Conservation (phyloP, 208 protist genomes). For the Acanthamoeba lugdunensis region DNA sequence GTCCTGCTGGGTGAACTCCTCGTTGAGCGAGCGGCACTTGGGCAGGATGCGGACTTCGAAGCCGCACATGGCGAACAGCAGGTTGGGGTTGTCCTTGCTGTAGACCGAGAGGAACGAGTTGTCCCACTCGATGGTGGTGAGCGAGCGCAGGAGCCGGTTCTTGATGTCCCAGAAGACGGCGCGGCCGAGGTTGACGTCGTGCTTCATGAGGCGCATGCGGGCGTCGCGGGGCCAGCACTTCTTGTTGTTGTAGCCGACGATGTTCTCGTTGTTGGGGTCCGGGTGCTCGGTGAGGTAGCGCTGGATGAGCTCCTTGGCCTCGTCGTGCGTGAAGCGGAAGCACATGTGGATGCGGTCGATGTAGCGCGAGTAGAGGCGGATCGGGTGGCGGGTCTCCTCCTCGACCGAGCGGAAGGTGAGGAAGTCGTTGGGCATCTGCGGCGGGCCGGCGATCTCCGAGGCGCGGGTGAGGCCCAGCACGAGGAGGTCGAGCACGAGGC, state of each 20-base stretch:
- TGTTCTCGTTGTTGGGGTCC: conserved; percentile 99
- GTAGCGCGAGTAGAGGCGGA: conserved; percentile 97
- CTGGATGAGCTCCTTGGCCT: conserved; percentile 98
- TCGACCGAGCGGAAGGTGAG: conserved; percentile 94
- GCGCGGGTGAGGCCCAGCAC: conserved; percentile 97
- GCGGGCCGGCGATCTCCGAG: conserved; percentile 97
- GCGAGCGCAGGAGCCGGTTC: conserved; percentile 96
- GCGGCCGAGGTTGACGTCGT: conserved; percentile 99
- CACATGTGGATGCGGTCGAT: conserved; percentile 97
- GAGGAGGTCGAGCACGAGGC: conserved; percentile 98
- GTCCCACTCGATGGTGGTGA: conserved; percentile 96
- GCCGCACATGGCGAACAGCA: conserved; percentile 99
- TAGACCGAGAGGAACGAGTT: conserved; percentile 99
- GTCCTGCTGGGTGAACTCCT: conserved; percentile 95
- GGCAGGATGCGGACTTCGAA: conserved; percentile 98
- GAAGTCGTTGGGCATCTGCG: conserved; percentile 97
- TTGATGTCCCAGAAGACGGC: conserved; percentile 99
- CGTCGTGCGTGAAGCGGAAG: conserved; percentile 96
- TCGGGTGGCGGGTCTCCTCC: conserved; percentile 96
- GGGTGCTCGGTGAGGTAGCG: conserved; percentile 98
- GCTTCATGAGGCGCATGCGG: conserved; percentile 99
- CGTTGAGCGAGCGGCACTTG: conserved; percentile 91
- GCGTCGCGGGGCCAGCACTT: conserved; percentile 99
- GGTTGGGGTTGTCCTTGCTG: conserved; percentile 99
- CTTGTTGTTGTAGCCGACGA: conserved; percentile 99